Conservation (phyloP, 305 asterid species). For the Caryopteris hybrid region DNA sequence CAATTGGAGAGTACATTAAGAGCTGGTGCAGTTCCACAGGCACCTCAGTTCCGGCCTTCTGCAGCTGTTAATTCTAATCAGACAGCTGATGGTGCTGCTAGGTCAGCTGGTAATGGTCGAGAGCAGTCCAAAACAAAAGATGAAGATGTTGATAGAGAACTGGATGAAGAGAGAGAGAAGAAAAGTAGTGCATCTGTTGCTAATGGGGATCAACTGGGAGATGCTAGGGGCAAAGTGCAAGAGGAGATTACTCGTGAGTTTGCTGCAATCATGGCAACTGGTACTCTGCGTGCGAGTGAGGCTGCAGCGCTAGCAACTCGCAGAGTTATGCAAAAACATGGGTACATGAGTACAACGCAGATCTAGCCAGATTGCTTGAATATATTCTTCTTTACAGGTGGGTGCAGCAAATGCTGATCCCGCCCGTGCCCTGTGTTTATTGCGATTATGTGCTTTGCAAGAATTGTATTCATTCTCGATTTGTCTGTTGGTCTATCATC, state of each 20-base stretch:
- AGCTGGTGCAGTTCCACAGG: slow-evolving; percentile 88
- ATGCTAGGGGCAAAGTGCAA: slow-evolving; percentile 73
- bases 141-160: slow-evolving; percentile 16
- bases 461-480: no score
- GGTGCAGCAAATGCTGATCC: no score
- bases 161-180: neutral
- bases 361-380: slow-evolving; percentile 18
- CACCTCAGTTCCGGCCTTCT: slow-evolving; percentile 68
- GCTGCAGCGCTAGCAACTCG: slow-evolving; percentile 92
- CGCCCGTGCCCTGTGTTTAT: no score
- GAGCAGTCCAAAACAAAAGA: slow-evolving; percentile 11
- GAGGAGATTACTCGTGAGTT: slow-evolving; percentile 80
- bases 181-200: slow-evolving; percentile 4
- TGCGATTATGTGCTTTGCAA: no score
- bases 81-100: slow-evolving; percentile 19
- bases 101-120: neutral
- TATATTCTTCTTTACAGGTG: no score
- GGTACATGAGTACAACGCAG: slow-evolving; percentile 48
- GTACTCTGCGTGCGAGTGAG: slow-evolving; percentile 85
- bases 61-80: slow-evolving; percentile 38
- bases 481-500: no score
- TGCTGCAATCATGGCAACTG: slow-evolving; percentile 89
- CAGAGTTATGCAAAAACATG: slow-evolving; percentile 74
- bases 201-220: slow-evolving; percentile 42
- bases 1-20: slow-evolving; percentile 73